A percentile compares a stretch with the other conserved stretches of the same genome.
Conservation (phyloP, 345 rosid genomes). For the Erysimum cheiranthoides region DNA sequence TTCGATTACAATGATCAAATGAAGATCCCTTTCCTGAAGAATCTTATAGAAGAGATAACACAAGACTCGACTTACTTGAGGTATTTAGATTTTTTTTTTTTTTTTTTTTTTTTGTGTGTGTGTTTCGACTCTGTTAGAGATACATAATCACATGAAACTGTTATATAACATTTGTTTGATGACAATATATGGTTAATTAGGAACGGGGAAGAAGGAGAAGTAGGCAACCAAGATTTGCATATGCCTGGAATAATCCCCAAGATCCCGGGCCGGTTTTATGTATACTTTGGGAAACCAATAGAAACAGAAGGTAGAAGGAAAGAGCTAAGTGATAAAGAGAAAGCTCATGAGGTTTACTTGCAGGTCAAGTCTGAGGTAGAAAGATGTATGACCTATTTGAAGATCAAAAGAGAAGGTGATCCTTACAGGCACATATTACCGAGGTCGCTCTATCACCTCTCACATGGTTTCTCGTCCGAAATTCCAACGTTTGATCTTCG, state of each 20-base stretch:
- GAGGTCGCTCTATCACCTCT: conserved; percentile 50
- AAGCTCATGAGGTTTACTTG: conserved; percentile 57
- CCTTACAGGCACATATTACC: conserved; percentile 61
- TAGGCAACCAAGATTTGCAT: conserved; percentile 7
- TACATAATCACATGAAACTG: neutral
- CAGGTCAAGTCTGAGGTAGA: conserved; percentile 67
- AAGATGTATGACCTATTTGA: conserved; percentile 54
- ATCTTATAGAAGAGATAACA: conserved; percentile 49
- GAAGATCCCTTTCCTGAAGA: conserved; percentile 64
- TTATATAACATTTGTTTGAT: conserved; percentile 9
- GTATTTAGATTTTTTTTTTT: conserved; percentile 35
- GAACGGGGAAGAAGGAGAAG: conserved; percentile 18
- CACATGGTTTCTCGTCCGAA: conserved; percentile 53
- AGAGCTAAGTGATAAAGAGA: conserved; percentile 56
- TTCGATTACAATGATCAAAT: conserved; percentile 72
- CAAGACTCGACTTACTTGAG: conserved; percentile 49
- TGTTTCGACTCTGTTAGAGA: neutral
- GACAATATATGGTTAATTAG: conserved; percentile 29
- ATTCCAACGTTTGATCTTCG: conserved; percentile 66
- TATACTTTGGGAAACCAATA: conserved; percentile 73
- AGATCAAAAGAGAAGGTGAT: conserved; percentile 61
- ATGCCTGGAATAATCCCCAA: conserved; percentile 51
- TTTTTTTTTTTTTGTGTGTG: too few relatives aligned
- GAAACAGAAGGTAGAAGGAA: conserved; percentile 63
- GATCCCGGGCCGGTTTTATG: conserved; percentile 73